Base-by-base conservation (phyloP, 805 yeast species). In the Wickerhamomyces alni region DNA sequence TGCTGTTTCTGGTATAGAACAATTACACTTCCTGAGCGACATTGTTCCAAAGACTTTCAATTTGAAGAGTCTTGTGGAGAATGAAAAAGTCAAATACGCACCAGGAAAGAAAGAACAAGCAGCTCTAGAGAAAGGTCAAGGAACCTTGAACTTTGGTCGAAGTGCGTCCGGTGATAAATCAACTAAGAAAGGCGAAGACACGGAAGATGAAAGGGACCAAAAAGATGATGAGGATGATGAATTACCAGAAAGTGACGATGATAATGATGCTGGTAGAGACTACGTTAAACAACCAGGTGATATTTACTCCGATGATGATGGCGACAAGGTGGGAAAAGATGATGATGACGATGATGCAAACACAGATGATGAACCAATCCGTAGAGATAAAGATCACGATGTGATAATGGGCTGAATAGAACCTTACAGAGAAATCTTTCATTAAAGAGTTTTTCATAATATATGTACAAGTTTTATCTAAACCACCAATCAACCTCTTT, bases 41-140 rank as follows among this genome's bases (percentile, higher is more conserved):
- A 66, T 86, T 3, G 81, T 84, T 8, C 94, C 93, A 3, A 74
- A 72, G 49, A 74, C 82, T 0, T 69, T 65, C 17, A 69, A 74
- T 3, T 54, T 80, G 19, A 69, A 70, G 13, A 71, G 70, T 16
- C 63, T 80, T 2, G 62, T 77, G 6, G 61, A 63, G 22, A 61
- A 65, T 25, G 69, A 71, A 33, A 59, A 59, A 41, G 65, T 75
- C 3, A 58, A 50, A 29, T 52, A 52, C 32, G 21, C 33, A 32
- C 13, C 29, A 19, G 8, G 26, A 13, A 47, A 46, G 21, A 46
- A 38, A 2, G 40, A 41, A 36, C 15, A 11, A 26, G 31, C 48
- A 26, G 31, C 48, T 35, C 47, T 66, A 31, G 58, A 62, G 2
- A 69, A 66, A 46, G 75, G 75, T 13, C 77, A 72, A 42, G 60